A percentile compares a stretch with the other conserved stretches of the same genome.
These are phyloP conservation scores for Penicillium cataractarum DNA, from an alignment of 495 filamentous ascomycete genomes.

Conservation along the genomic window DNA sequence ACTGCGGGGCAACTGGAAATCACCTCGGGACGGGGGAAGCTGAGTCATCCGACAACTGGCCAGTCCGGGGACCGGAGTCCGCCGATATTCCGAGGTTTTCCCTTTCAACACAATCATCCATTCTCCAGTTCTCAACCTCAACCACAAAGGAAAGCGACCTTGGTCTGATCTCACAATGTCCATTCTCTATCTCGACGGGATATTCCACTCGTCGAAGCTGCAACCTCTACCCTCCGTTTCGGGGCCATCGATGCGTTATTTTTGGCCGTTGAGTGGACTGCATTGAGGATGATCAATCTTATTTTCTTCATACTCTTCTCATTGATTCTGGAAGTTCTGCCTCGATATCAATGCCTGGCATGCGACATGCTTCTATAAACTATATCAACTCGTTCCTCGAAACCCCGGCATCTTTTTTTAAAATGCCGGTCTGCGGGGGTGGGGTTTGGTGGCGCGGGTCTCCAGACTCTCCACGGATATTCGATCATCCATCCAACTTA, in stretches of 20 bases:
- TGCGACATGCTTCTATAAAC: not conserved
- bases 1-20: constrained; percentile 1
- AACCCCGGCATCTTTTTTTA: constrained; percentile 2
- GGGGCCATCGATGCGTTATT: not conserved
- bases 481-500: constrained; percentile 20
- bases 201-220: too few relatives aligned
- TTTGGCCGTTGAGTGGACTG: too few relatives aligned
- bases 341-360: not conserved
- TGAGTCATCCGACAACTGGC: not conserved
- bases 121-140: too few relatives aligned
- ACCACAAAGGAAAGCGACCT: too few relatives aligned
- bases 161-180: too few relatives aligned
- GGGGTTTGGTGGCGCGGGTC: constrained; percentile 3
- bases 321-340: not conserved
- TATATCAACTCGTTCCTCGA: not conserved
- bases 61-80: not conserved
- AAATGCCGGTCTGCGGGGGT: constrained; percentile 14
- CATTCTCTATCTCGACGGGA: too few relatives aligned
- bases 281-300: not conserved
- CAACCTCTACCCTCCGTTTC: too few relatives aligned
- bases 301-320: not conserved
- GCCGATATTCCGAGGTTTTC: not conserved
- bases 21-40: not conserved
- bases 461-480: constrained; percentile 11
- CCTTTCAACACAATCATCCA: too few relatives aligned